Evolutionary conservation across 1,139 yeast genomes (phyloP).

Genomic region (Diutina sp.): DNA sequence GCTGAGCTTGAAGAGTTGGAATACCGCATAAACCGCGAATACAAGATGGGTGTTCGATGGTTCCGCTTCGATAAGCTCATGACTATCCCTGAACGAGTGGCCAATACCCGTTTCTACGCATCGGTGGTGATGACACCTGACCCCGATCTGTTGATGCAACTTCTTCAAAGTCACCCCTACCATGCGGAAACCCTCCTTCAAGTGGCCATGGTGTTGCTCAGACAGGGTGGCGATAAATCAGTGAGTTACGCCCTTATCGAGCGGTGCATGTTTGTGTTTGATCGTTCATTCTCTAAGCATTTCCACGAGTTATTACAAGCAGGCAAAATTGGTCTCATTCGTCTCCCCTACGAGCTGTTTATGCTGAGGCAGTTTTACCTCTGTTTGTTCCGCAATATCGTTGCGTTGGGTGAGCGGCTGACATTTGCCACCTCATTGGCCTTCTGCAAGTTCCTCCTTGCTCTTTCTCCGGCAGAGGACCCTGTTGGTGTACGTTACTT

Average conservation of each 20-base stretch:
- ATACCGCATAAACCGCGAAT: conserved; percentile 24
- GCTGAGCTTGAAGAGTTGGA: conserved; percentile 15
- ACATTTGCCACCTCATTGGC: conserved; percentile 66
- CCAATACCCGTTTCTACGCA: conserved; percentile 51
- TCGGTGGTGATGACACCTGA: conserved; percentile 61
- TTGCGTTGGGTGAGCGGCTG: conserved; percentile 63
- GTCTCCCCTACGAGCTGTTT: conserved; percentile 67
- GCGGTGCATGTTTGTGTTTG: conserved; percentile 67
- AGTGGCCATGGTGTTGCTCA: conserved; percentile 58
- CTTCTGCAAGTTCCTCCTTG: conserved; percentile 57
- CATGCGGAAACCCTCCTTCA: conserved; percentile 72
- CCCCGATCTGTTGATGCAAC: conserved; percentile 49
- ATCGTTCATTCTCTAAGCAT: conserved; percentile 34
- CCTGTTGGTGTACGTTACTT: conserved; percentile 77
- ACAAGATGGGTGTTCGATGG: conserved; percentile 37
- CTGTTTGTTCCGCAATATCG: conserved; percentile 60
- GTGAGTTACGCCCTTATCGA: conserved; percentile 63
- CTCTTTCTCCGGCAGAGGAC: conserved; percentile 68
- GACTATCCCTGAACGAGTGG: conserved; percentile 26
- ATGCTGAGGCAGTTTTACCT: conserved; percentile 70
- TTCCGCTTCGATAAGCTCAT: conserved; percentile 36
- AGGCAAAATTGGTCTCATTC: conserved; percentile 44
- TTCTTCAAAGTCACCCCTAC: conserved; percentile 52
- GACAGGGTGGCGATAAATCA: conserved; percentile 65
- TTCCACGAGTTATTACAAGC: conserved; percentile 33